Percentiles rank a stretch among this genome's conserved stretches.
Conservation (phyloP, 768 basidiomycete genomes). For the Leccinum boreale region DNA sequence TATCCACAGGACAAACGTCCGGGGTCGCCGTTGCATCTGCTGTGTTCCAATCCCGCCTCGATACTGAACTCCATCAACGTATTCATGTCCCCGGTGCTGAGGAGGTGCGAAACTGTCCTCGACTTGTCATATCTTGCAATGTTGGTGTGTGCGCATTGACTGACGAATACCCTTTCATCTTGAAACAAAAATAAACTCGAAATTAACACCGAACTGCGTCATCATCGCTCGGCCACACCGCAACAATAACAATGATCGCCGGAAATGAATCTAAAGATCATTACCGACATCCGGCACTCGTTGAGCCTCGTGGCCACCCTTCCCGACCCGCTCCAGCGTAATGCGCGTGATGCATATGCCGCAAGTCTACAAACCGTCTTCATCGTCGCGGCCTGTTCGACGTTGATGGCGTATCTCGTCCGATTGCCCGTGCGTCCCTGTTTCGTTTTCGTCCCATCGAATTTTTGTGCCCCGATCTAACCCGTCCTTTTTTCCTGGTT, state of each 20-base stretch:
- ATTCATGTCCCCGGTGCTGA: slow-evolving; percentile 11
- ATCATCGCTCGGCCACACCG: not conserved
- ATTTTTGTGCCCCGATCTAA: not conserved
- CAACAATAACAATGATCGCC: not conserved
- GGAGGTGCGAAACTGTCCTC: not conserved
- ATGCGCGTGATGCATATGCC: slow-evolving; percentile 19
- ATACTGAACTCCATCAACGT: slow-evolving; percentile 11
- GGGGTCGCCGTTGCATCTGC: slow-evolving; percentile 21
- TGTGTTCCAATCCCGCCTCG: slow-evolving; percentile 20
- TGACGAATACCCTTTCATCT: not conserved
- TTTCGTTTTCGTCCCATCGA: not conserved
- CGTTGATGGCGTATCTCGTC: slow-evolving; percentile 15
- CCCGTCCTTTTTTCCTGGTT: not conserved
- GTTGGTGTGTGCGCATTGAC: not conserved
- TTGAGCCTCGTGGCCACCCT: slow-evolving; percentile 13
- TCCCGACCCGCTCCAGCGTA: slow-evolving; percentile 12
- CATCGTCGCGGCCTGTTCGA: slow-evolving; percentile 18
- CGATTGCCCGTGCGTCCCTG: slow-evolving; percentile 13
- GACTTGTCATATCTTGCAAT: not conserved
- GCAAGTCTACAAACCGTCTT: slow-evolving; percentile 19
- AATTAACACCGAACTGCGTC: not conserved
- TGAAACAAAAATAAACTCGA: not conserved
- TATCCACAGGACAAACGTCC: slow-evolving; percentile 15
- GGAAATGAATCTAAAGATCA: slow-evolving; percentile 6
- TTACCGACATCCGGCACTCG: slow-evolving; percentile 17